Percentiles rank a stretch among this genome's conserved stretches.
Evolutionary conservation across 2,329 filamentous ascomycete species (phyloP).

Genomic region (Eutypa lata): DNA sequence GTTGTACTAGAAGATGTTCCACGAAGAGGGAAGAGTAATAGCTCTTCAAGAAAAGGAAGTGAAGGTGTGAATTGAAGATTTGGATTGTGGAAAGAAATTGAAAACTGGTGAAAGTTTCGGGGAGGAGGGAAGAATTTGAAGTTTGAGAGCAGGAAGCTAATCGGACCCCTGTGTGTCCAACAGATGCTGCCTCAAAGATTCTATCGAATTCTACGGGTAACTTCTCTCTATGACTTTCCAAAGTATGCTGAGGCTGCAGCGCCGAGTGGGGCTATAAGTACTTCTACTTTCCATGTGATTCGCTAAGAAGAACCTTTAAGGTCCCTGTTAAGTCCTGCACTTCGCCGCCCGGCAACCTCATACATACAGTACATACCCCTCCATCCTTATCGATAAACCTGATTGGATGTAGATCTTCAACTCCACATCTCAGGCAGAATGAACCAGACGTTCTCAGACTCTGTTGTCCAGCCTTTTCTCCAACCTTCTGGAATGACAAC

Average conservation of each 20-base stretch:
- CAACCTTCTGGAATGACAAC: slow-evolving; percentile 1
- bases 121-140: slow-evolving; percentile 1
- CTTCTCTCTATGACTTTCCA: background rate
- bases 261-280: background rate
- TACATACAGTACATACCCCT: background rate
- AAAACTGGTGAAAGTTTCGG: background rate
- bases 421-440: background rate
- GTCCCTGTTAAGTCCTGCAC: background rate
- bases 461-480: background rate
- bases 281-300: background rate
- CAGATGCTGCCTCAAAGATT: background rate
- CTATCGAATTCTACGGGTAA: background rate
- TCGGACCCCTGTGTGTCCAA: background rate
- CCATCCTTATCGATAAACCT: background rate
- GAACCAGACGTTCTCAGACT: background rate
- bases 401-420: background rate
- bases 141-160: background rate
- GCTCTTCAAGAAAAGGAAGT: background rate
- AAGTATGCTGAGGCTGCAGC: background rate
- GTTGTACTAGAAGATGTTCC: background rate
- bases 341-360: background rate
- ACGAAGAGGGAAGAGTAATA: background rate
- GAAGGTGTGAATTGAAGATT: no score
- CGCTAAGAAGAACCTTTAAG: background rate
- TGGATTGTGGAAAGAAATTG: background rate